phyloP scores from a whole-genome alignment of 108 stramenopile species.

The Seminavis robusta region DNA sequence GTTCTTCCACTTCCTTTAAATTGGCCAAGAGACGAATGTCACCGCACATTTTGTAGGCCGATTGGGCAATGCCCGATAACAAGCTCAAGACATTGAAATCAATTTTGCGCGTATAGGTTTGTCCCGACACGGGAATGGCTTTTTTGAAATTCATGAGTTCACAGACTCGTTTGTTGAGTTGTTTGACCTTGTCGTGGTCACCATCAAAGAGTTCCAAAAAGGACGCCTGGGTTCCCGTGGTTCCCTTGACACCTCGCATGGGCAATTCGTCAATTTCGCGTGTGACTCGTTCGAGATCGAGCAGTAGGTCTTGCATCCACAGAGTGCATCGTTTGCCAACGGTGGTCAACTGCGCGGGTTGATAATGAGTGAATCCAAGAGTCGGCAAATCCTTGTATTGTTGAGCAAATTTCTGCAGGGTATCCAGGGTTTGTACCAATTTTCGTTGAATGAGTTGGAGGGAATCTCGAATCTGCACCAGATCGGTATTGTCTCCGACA shows the following conservation, averaged over 20 bases:
- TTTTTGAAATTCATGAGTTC: conserved; percentile 92
- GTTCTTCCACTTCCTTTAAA: conserved; percentile 96
- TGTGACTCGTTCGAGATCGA: conserved; percentile 88
- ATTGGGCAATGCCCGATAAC: conserved; percentile 93
- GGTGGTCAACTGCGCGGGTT: conserved; percentile 97
- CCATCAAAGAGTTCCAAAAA: conserved; percentile 98
- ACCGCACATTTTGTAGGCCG: conserved; percentile 98
- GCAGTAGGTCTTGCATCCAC: conserved; percentile 95
- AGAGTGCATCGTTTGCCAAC: conserved; percentile 95
- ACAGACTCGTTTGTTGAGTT: conserved; percentile 86
- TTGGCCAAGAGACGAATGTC: conserved; percentile 97
- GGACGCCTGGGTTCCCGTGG: conserved; percentile 97
- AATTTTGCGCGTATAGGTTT: conserved; percentile 99
- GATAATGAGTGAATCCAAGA: conserved; percentile 97
- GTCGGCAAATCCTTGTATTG: conserved; percentile 90
- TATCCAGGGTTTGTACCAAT: conserved; percentile 79
- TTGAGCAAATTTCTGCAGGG: conserved; percentile 78
- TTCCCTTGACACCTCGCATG: conserved; percentile 98
- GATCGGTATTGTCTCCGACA: conserved; percentile 97
- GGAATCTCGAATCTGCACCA: conserved; percentile 89
- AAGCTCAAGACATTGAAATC: conserved; percentile 87
- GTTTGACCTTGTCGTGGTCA: conserved; percentile 95
- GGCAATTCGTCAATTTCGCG: conserved; percentile 89
- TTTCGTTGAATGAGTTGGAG: conserved; percentile 85
- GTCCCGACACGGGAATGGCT: conserved; percentile 92